Percentiles rank a stretch among this genome's conserved stretches.
Conservation (phyloP, 352 stramenopile genomes). For the Pythium sp. region DNA sequence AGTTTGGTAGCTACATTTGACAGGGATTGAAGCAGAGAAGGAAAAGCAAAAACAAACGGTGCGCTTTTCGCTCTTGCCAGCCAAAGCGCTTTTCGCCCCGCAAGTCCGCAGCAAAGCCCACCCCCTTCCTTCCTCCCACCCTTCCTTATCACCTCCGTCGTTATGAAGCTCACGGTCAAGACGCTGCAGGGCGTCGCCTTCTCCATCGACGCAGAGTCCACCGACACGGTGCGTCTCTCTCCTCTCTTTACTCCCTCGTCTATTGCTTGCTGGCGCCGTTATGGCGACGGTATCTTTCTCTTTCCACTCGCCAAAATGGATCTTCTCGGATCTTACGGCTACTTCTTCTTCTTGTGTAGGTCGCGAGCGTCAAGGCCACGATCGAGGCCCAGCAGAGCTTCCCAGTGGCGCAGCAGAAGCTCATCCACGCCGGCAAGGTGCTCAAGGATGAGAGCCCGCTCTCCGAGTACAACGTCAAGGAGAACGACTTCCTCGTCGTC, state of each 20-base stretch:
- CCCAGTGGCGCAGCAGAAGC: constrained; percentile 71
- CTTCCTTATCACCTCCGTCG: neutral
- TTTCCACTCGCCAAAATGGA: constrained; percentile 1
- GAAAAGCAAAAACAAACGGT: neutral
- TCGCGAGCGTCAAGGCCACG: constrained; percentile 74
- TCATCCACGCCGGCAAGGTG: constrained; percentile 87
- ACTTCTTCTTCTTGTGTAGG: constrained; percentile 27
- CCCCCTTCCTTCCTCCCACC: neutral
- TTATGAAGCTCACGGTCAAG: constrained; percentile 88
- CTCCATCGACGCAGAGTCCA: constrained; percentile 64
- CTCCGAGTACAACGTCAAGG: constrained; percentile 82
- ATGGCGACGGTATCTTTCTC: neutral
- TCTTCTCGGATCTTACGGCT: constrained; percentile 13
- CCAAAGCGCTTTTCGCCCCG: constrained; percentile 13
- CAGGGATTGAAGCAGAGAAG: neutral
- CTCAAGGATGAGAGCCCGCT: constrained; percentile 84
- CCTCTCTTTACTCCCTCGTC: neutral
- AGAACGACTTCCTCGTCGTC: constrained; percentile 87
- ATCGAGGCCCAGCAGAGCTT: constrained; percentile 77
- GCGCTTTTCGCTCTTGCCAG: neutral
- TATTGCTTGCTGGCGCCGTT: neutral
- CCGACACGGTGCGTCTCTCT: constrained; percentile 51
- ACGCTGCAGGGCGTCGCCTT: constrained; percentile 84
- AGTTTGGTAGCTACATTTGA: neutral
- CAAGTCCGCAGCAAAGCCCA: neutral